Base-by-base conservation (phyloP, 208 protist genomes). In the Trypanosoma avium region DNA sequence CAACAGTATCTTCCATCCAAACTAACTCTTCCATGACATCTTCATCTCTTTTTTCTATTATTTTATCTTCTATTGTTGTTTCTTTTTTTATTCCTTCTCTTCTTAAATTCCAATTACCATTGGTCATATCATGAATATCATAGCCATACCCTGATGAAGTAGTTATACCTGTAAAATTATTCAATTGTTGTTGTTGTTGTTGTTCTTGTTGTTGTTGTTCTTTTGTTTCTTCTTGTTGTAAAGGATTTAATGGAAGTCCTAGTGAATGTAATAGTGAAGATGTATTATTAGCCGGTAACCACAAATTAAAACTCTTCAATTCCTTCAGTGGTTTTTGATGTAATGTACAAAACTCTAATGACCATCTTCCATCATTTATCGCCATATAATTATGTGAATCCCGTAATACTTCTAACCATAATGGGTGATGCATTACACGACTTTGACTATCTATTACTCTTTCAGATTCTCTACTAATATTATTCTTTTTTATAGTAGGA, bases 371-470 rank as follows among this genome's bases (percentile, higher is more conserved):
- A 12, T 57, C 61, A 58, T 92, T 92, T 30, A 33, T 27, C 24
- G 63, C 57, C 21, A 93, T 47, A 35, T 52, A 76, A 8, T 36
- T 42, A 58, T 93, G 86, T 7, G 86, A 77, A 46, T 61, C 69
- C n/a, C 62, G 42, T 15, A 93, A 45, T 26, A 90, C 72, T 27
- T 81, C 67, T 42, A 93, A 29, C 86, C 86, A 93, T 17, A 79
- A 57, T 10, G 82, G 81, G 33, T 93, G 79, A 46, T 85, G 78
- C 5, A 72, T 68, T 30, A 92, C 72, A 33, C 86, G 82, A 22
- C 29, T 43, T 1, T 52, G 32, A 22, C 35, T 48, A 26, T 15
- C 36, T 43, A 3, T 13, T 33, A 4, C 10, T 32, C 30, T 15
- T 19, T 9, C 35, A 42, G 3, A 3, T 43, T 5, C 6, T 33